A percentile compares a stretch with the other conserved stretches of the same genome.
Evolutionary conservation across 2,329 filamentous ascomycete genomes (phyloP).

Genomic region (Hypoxylon sp.): DNA sequence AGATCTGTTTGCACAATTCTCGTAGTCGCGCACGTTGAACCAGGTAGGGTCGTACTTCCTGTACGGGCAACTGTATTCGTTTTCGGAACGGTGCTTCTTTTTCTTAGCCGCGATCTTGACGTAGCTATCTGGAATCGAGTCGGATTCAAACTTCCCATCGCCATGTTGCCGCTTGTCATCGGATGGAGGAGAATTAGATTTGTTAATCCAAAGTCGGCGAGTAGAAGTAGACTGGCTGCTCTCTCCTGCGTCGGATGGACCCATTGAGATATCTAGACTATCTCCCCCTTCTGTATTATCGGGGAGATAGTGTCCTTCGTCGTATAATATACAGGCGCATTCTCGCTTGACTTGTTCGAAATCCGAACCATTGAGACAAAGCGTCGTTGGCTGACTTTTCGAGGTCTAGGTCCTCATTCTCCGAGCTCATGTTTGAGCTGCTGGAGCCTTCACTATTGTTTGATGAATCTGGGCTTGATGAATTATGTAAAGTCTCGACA

Average conservation of each 20-base stretch:
- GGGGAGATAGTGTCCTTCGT: constrained; percentile 27
- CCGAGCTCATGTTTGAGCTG: background rate
- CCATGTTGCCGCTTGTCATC: background rate
- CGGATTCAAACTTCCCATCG: background rate
- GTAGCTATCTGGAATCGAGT: constrained; percentile 2
- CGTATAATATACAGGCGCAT: constrained; percentile 28
- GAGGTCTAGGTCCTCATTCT: constrained; percentile 28
- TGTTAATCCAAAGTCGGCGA: background rate
- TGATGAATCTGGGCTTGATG: background rate
- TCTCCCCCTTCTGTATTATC: constrained; percentile 12
- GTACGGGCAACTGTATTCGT: constrained; percentile 28
- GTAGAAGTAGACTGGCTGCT: background rate
- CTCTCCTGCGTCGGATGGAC: constrained; percentile 24
- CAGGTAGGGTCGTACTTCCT: constrained; percentile 33
- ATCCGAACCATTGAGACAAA: constrained; percentile 33
- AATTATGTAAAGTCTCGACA: background rate
- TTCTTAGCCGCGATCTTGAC: constrained; percentile 10
- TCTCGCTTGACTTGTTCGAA: constrained; percentile 25
- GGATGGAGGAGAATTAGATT: background rate
- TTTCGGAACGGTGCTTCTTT: constrained; percentile 16
- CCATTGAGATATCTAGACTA: constrained; percentile 8
- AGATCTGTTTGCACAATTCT: constrained; percentile 31
- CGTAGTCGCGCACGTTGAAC: constrained; percentile 32
- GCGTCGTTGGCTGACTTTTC: constrained; percentile 29
- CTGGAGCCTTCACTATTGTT: background rate